Percentiles rank a stretch among this genome's conserved stretches.
These are phyloP conservation scores for Neofusicoccum sp. DNA, from an alignment of 2,329 filamentous ascomycete genomes.

Conservation along the genomic window DNA sequence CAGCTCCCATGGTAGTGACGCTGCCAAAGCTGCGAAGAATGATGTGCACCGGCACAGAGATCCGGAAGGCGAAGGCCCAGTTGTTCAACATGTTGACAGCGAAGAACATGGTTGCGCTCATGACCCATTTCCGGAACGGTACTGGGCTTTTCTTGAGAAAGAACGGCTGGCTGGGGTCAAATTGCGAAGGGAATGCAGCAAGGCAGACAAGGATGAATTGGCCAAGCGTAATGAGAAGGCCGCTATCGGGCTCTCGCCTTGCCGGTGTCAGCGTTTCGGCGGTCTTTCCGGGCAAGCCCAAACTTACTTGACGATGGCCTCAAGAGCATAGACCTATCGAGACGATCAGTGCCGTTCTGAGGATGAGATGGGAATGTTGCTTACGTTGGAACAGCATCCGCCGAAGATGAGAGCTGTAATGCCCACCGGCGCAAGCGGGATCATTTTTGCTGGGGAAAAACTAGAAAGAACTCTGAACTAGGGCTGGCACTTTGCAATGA, in stretches of 20 bases:
- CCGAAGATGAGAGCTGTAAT: slow-evolving; percentile 91
- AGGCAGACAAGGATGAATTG: slow-evolving; percentile 64
- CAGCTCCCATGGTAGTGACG: slow-evolving; percentile 92
- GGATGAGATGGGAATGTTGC: slow-evolving; percentile 28
- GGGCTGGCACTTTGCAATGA: background rate
- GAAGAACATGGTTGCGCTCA: slow-evolving; percentile 90
- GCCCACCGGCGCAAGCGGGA: slow-evolving; percentile 34
- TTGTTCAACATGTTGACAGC: slow-evolving; percentile 95
- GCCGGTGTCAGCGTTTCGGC: slow-evolving; percentile 23
- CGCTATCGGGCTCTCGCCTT: slow-evolving; percentile 80
- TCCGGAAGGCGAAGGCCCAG: slow-evolving; percentile 94
- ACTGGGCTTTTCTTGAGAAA: slow-evolving; percentile 77
- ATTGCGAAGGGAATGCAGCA: slow-evolving; percentile 46
- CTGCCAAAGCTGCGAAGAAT: slow-evolving; percentile 93
- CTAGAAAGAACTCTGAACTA: background rate
- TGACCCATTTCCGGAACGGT: slow-evolving; percentile 77
- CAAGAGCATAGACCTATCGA: slow-evolving; percentile 82
- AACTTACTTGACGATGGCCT: slow-evolving; percentile 88
- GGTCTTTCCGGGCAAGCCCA: background rate
- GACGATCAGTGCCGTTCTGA: background rate
- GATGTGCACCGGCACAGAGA: slow-evolving; percentile 94
- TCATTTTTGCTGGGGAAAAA: slow-evolving; percentile 11
- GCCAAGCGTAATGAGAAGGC: slow-evolving; percentile 58
- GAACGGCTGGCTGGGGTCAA: slow-evolving; percentile 59
- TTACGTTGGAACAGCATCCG: slow-evolving; percentile 89